Evolutionary conservation across 768 basidiomycete genomes (phyloP), one percentile per base, ranked within the genome.

Genomic region (Pleurotus tuber-regium): DNA sequence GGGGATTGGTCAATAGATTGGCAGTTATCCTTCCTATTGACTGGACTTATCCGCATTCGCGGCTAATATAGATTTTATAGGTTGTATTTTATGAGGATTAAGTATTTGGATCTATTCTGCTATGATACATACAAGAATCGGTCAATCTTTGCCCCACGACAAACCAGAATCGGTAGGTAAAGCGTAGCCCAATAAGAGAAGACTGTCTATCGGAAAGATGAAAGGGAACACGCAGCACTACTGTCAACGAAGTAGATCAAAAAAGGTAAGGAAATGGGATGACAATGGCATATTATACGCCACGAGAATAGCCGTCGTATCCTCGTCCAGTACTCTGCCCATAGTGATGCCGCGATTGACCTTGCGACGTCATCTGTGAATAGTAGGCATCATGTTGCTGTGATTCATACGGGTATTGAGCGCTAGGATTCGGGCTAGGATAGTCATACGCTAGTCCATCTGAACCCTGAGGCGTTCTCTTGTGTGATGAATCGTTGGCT

Each of bases 391-490:
- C n/a, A 19, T 38, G 54, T 49, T 59, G 57, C 39, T 60, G 58
- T 51, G 25, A 26, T 11, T 30, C 46, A n/a, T 48, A 35, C 1
- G 41, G 4, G 19, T 21, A 25, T 24, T 48, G 46, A 35, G 18
- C 43, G 11, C 35, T 31, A 33, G 41, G 41, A 51, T 55, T 55
- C 43, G 43, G 44, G 54, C 56, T 58, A 53, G 58, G 55, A 54
- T 19, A 54, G 53, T 58, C 66, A 57, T 74, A 73, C 57, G 70
- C 62, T 51, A 69, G 60, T 46, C 69, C 67, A 29, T 58, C 28
- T n/a, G 57, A 52, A 42, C 58, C 48, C 24, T 61, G 56, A 5
- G 59, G 62, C 24, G 60, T 35, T 24, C 19, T 42, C 19, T 61
- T 53, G 35, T 59, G 64, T 16, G 61, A 52, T 21, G 59, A 58